Base-by-base conservation (phyloP, 2,329 filamentous ascomycete genomes). In the Aspergillus persii region DNA sequence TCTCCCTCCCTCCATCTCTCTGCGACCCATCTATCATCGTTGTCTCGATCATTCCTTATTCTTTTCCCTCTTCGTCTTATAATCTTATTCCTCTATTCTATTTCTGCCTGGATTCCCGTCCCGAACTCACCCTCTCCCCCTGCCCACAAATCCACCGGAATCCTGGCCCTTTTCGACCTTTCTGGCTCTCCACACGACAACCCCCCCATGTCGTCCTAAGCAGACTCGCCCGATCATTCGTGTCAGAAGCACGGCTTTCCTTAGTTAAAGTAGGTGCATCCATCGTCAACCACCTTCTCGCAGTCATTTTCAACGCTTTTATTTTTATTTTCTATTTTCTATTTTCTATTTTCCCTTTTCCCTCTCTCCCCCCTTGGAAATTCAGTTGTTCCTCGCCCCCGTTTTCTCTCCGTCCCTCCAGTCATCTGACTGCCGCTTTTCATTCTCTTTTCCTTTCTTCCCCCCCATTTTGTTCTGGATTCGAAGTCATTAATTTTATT, bases 121-220 rank as follows among this genome's bases (percentile, higher is more conserved):
- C 49, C 39, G 46, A 57, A 39, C 8, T 23, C 41, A 11, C 23
- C 52, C 57, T 41, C 57, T 44, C 53, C 50, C 41, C 29, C 53
- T 55, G 51, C 29, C 47, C 41, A 57, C 59, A 52, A 56, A 55
- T 55, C 60, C 49, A 36, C 54, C 57, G 49, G 53, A 59, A 57
- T 54, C 59, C 50, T 61, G 56, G 54, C 54, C 44, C 53, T 41
- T 30, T 60, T 47, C 53, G 46, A 26, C 48, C 53, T 41, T 36
- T 62, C 51, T 55, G 46, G 30, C 48, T 60, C 57, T 61, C 57
- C 50, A 54, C 49, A 36, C 56, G 55, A 44, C 51, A 41, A 41
- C 50, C 27, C 68, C 68, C 59, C 64, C 63, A 72, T 72, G 71
- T 72, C 69, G 69, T 66, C 64, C 54, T 70, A 72, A 23, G 63